Base-by-base conservation (phyloP, 495 filamentous ascomycete genomes). In the Coniosporium apollinis region DNA sequence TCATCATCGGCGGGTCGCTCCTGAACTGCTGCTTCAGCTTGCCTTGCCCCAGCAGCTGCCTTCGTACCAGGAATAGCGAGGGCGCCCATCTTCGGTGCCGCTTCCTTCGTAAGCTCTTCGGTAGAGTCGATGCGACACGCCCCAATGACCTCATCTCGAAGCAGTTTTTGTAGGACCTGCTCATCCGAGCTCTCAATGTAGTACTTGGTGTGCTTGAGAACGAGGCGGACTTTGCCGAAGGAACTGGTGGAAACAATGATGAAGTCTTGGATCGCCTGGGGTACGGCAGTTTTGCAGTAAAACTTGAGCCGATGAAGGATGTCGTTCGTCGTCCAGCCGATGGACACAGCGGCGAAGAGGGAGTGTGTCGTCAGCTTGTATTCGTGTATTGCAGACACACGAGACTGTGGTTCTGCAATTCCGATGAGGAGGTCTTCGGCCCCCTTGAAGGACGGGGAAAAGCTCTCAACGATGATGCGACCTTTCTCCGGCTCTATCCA, bases 341-440 rank as follows among this genome's bases (percentile, higher is more conserved):
- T 82, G 7, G 84, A 93, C 2, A 94, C 82, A 18, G 89, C 91
- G 1, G 89, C 87, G 55, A 94, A 94, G 19, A 97, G 64, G 54
- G 82, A 92, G 54, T 96, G 84, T 4, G 79, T 67, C 0, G 85
- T 96, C 48, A 99, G 65, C 21, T 73, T 68, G 59, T 96, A 99
- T 56, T 97, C 89, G 54, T 96, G 91, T 9, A 97, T 64, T 49
- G 79, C 83, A 7, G 67, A 73, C 28, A 89, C 87, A 22, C 89
- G 72, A 17, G 84, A 93, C 42, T 82, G 61, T 28, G 89, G 89
- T 59, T 97, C 89, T 24, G 87, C 85, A 47, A 97, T 83, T 28
- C 86, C 93, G 34, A 87, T 91, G 37, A 97, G 64, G 56, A 97
- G 94, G 52, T 93, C 84, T 44, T 92, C 82, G 2, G 84, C 89